Base-by-base conservation (phyloP, 805 yeast genomes). In the Metschnikowia bowlesiae region DNA sequence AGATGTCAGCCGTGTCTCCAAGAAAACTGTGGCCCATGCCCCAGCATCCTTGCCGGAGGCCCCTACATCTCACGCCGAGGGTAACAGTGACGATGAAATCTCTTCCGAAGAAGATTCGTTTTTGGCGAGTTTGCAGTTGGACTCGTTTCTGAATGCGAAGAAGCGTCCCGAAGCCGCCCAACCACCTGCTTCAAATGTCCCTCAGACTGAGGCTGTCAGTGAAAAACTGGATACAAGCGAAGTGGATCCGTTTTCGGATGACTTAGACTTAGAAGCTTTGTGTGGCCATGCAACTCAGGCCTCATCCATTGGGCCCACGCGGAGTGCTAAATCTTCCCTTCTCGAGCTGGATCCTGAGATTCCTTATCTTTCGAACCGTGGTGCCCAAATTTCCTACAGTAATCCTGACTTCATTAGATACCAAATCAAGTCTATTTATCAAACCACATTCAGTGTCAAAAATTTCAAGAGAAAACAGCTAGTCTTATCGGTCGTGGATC, bases 401-500 rank as follows among this genome's bases (percentile, higher is more conserved):
- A 70, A 81, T 40, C 63, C 70, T 0, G 78, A 74, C 37, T 73
- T 84, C n/a, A 67, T 67, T 39, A 60, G 87, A 45, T 81, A 68
- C 51, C 78, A 76, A 57, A 75, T 82, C 4, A 55, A 56, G 9
- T 61, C 61, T 1, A 62, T 79, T 1, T 28, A 68, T 6, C 52
- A 61, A 13, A 63, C 65, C 11, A 54, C 57, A 0, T 80, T 66
- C 54, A 68, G 67, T 18, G 51, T 59, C 2, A 57, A 66, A 1
- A 62, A 59, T 1, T 54, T 52, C 45, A 58, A 57, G 44, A 73
- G 68, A 9, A 66, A 68, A 14, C 90, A 85, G 57, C 69, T 77
- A 28, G 73, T 85, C 5, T 49, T 86, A n/a, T 72, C 76, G 5
- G 87, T 85, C 30, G 54, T 66, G 3, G 76, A 79, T 54, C 62